Conservation (phyloP, 2,329 filamentous ascomycete species). For the Colletotrichum tofieldiae region DNA sequence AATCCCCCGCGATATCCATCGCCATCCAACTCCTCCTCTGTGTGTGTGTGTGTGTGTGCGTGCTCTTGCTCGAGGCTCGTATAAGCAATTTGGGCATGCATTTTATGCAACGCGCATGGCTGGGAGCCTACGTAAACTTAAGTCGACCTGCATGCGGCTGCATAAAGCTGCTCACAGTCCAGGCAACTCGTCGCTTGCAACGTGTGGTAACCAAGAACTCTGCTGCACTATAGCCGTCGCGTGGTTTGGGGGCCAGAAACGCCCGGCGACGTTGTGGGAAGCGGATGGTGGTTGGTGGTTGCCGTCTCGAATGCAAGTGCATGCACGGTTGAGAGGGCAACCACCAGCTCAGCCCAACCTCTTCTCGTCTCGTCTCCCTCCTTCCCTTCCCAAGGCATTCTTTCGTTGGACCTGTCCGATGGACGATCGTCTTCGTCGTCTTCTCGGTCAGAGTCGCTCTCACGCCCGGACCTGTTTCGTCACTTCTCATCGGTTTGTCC, state of each 20-base stretch:
- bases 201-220: not conserved
- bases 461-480: not conserved
- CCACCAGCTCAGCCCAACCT: slow-evolving; percentile 6
- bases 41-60: not conserved
- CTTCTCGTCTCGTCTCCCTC: not conserved
- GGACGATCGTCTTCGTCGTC: not conserved
- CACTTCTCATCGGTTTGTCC: slow-evolving; percentile 2
- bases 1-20: not conserved
- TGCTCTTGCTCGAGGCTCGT: not conserved
- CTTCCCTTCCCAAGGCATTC: not conserved
- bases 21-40: not conserved
- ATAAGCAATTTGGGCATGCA: not conserved
- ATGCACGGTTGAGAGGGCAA: slow-evolving; percentile 1
- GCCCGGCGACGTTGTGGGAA: not conserved
- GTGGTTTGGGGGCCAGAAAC: slow-evolving; percentile 1
- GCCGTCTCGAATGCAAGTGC: not conserved
- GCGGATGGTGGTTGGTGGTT: not conserved
- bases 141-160: slow-evolving; percentile 1
- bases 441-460: not conserved
- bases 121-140: not conserved
- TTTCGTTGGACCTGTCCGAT: not conserved
- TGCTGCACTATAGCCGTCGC: not conserved
- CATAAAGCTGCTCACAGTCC: not conserved
- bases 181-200: not conserved
- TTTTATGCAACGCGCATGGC: slow-evolving; percentile 1